Base-by-base conservation (phyloP, 2,329 filamentous ascomycete genomes). In the Huntiella abstrusa region DNA sequence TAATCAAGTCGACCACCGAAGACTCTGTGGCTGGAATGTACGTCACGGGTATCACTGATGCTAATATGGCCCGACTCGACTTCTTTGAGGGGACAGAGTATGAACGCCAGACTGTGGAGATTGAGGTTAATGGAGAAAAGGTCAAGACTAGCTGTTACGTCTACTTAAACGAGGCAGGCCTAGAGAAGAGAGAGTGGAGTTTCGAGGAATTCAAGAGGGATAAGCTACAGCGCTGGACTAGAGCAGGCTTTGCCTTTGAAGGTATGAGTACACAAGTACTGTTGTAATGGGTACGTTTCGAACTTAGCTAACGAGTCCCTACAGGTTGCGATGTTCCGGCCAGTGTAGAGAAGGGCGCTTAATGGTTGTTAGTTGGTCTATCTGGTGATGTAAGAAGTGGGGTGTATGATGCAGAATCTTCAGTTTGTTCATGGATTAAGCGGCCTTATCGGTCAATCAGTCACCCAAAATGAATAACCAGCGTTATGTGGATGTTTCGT, bases 141-240 rank as follows among this genome's bases (percentile, higher is more conserved):
- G 37, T 61, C 12, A 64, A 68, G 42, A 63, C 68, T 52, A 67
- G 70, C 43, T 75, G 75, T 10, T 87, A 87, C 57, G 69, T 86
- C 4, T 86, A 71, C 60, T 64, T 66, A 39, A 52, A 64, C 1
- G 59, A 63, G 12, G 53, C 60, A 0, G 34, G 56, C 0, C 62
- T 96, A 13, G 84, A 93, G 59, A 66, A 72, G 32, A 61, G 65
- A 16, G 86, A 94, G 59, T 96, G 88, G 88, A 83, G 93, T 59
- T 91, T 86, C 63, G 76, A 79, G 41, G 75, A 82, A 52, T 96
- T 95, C 58, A 75, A 80, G 51, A 67, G 69, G 54, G 78, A 91
- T 51, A 93, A 86, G 65, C 63, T 76, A 63, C 58, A 58, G 47
- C 48, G 56, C 3, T 77, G 71, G 72, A 68, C 69, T 4, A 60